Conservation (phyloP, 768 basidiomycete species). For the Trametes cingulata region DNA sequence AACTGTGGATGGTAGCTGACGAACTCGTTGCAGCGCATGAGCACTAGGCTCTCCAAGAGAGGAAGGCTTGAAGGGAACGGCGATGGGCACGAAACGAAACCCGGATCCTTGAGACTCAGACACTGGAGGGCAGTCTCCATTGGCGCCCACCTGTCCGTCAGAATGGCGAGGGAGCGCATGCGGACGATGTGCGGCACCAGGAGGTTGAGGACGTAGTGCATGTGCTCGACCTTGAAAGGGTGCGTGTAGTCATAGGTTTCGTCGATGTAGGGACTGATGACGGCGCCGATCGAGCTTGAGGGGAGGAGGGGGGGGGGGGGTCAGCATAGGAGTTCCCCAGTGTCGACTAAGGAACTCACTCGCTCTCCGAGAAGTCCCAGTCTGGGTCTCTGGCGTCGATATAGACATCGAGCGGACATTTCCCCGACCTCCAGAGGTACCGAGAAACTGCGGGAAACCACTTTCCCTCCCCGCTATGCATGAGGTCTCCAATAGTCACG, state of each 20-base stretch:
- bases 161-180: slow-evolving; percentile 54
- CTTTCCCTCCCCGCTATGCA: background rate
- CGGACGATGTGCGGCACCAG: slow-evolving; percentile 53
- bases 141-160: slow-evolving; percentile 59
- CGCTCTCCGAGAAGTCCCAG: slow-evolving; percentile 57
- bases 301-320: background rate
- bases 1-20: slow-evolving; percentile 47
- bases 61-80: slow-evolving; percentile 27
- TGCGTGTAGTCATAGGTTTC: slow-evolving; percentile 19
- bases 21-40: slow-evolving; percentile 65
- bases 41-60: slow-evolving; percentile 48
- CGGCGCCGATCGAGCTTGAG: slow-evolving; percentile 13
- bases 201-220: slow-evolving; percentile 46
- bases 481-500: slow-evolving; percentile 37
- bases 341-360: slow-evolving; percentile 33
- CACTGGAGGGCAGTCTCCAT: slow-evolving; percentile 52
- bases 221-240: slow-evolving; percentile 29
- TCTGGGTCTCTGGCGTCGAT: slow-evolving; percentile 59
- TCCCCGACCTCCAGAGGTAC: slow-evolving; percentile 47
- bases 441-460: slow-evolving; percentile 24
- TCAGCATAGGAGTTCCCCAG: background rate
- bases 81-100: slow-evolving; percentile 31
- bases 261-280: slow-evolving; percentile 18
- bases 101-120: slow-evolving; percentile 36
- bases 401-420: slow-evolving; percentile 53